phyloP scores from a whole-genome alignment of 202 grass and related monocot species.

The Saccharum hybrid region DNA sequence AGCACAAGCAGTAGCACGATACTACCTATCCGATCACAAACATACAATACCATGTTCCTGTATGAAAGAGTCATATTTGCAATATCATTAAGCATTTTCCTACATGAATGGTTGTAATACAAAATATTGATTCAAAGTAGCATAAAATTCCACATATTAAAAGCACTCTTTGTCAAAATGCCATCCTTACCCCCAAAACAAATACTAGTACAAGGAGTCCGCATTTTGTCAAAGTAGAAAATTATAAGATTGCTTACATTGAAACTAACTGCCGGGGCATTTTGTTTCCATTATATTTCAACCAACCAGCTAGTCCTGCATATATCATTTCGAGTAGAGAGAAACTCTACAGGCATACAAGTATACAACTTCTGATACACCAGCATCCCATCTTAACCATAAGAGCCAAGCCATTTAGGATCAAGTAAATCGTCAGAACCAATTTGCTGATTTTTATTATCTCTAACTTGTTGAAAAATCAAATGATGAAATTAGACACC shows the following conservation, averaged over 20 bases:
- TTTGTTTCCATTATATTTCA: background rate
- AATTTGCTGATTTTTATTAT: background rate
- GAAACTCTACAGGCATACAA: slow-evolving; percentile 22
- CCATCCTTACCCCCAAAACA: background rate
- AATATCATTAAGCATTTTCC: background rate
- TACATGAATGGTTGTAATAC: background rate
- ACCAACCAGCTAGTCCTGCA: background rate
- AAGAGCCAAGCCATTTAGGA: background rate
- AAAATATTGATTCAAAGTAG: slow-evolving; percentile 3
- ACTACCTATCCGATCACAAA: background rate
- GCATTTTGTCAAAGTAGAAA: background rate
- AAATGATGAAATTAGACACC: slow-evolving; percentile 12
- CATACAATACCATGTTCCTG: background rate
- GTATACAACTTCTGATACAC: slow-evolving; percentile 23
- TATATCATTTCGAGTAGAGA: slow-evolving; percentile 7
- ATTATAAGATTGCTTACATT: too few species aligned
- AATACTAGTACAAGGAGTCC: background rate
- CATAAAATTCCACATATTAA: slow-evolving; percentile 2
- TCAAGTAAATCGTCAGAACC: background rate
- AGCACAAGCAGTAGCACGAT: slow-evolving; percentile 10
- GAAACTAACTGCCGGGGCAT: background rate
- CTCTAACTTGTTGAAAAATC: background rate
- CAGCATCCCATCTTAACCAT: background rate
- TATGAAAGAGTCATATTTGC: slow-evolving; percentile 3
- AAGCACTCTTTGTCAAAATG: background rate